Percentiles rank a stretch among this genome's conserved stretches.
These are phyloP conservation scores for Rhodamnia argentea DNA, from an alignment of 345 rosid genomes.

Conservation along the genomic window DNA sequence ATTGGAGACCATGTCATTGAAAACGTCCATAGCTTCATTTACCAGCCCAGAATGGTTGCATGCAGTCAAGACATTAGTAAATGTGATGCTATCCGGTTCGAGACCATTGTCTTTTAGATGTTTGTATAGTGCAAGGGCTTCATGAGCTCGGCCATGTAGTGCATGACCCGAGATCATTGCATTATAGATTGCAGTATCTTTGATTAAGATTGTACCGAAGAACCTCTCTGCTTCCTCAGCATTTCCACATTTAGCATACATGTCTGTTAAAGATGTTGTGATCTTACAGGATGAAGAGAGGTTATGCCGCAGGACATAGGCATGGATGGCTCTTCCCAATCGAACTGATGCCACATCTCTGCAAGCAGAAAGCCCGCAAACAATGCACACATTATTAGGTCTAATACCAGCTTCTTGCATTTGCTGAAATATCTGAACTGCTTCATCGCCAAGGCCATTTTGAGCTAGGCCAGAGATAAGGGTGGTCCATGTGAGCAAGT, in stretches of 20 bases:
- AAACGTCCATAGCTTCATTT: constrained; percentile 27
- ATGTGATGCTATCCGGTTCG: constrained; percentile 39
- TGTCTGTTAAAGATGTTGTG: constrained; percentile 45
- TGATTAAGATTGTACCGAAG: constrained; percentile 12
- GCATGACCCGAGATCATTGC: constrained; percentile 45
- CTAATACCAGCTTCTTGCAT: constrained; percentile 49
- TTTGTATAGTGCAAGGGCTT: constrained; percentile 21
- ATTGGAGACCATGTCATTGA: constrained; percentile 21
- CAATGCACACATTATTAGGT: constrained; percentile 35
- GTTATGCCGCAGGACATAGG: constrained; percentile 34
- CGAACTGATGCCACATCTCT: constrained; percentile 23
- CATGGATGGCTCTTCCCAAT: constrained; percentile 47
- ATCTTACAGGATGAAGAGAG: constrained; percentile 11
- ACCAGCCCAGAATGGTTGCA: constrained; percentile 30
- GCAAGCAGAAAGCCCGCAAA: constrained; percentile 39
- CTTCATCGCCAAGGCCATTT: constrained; percentile 30
- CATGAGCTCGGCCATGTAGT: constrained; percentile 24
- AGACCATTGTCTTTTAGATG: constrained; percentile 13
- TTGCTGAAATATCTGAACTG: constrained; percentile 27
- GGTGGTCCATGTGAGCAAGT: constrained; percentile 44
- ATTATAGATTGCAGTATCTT: constrained; percentile 34
- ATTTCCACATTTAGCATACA: constrained; percentile 68
- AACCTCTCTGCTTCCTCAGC: constrained; percentile 27
- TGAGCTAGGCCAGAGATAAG: constrained; percentile 49
- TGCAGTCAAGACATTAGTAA: constrained; percentile 33